Evolutionary conservation across 2,329 filamentous ascomycete species (phyloP), one percentile per base, ranked within the genome.

Genomic region (Trichoderma polysporum): DNA sequence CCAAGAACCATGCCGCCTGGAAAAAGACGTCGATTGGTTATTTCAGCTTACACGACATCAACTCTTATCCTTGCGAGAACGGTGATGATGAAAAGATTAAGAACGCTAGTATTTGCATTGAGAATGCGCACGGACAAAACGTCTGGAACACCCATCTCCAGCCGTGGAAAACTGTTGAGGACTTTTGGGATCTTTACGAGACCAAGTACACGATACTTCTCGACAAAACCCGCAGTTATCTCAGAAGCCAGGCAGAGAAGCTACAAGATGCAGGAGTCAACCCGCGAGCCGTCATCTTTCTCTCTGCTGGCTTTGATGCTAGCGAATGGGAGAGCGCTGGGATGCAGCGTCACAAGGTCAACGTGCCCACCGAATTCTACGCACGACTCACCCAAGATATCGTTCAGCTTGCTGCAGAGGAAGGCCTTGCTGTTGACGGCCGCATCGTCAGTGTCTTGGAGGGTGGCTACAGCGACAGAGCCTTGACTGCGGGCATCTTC

Each of bases 91-190:
- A 95, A 25, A 98, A 98, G 78, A 90, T 98, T 60, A 92, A 91
- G 75, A 97, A 94, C 73, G 95, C 96, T 1, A 97, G 94, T 80
- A 80, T 97, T 29, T 98, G 96, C 76, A 90, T 99, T 69, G 94
- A 98, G 68, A 94, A 94, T 73, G 93, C 94, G 0, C 95, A 99
- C 75, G 91, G 92, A 1, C 95, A 99, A 77, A 94, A 88, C 9
- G 88, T 98, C 60, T 98, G 95, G 93, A 99, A 99, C 74, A 90
- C 98, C 29, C 96, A 99, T 75, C 81, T 99, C 37, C 90, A 97
- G 73, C 83, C 91, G 0, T 99, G 94, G 93, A 91, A 90, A 74
- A 90, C 87, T 0, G 86, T 91, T 47, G 82, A 88, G 8, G 93
- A 97, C 25, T 99, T 99, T 74, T 99, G 95, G 94, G 80, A 84